Base-by-base conservation (phyloP, 2,329 filamentous ascomycete species). In the Penicillium oxalicum region DNA sequence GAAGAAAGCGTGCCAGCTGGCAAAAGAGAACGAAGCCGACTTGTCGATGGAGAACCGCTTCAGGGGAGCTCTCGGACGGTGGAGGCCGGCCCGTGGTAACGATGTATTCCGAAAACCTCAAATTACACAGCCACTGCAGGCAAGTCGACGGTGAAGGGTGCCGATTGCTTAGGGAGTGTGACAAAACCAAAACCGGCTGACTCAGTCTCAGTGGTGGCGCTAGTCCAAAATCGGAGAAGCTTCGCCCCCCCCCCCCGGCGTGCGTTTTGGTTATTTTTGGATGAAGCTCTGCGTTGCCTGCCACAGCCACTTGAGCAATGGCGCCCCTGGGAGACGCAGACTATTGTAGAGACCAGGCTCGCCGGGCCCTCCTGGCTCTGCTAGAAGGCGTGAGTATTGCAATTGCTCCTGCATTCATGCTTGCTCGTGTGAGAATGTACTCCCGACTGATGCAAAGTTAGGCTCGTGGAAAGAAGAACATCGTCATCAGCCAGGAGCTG, bases 401-500 rank as follows among this genome's bases (percentile, higher is more conserved):
- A 57, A 56, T 40, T 50, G 53, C 47, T 57, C 56, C 39, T 50
- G 53, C 47, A 49, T 47, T 43, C 32, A 32, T 32, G 29, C 11
- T 11, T 32, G 7, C 29, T 4, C 7, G 11, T 32, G 7, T 4
- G 11, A 11, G 11, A 32, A 32, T 18, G 27, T 44, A 39, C 45
- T 41, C 48, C 47, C 13, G 46, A 44, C 56, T 57, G 62, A 61
- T 57, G 53, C 11, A 50, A 44, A 44, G 54, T 39, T 65, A 98
- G 93, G 89, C 97, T 57, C 88, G 91, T 67, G 94, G 94, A 60
- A 98, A 97, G 81, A 98, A 98, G 79, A 97, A 96, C 65, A 77
- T 98, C 53, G 87, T 98, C 45, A 86, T 98, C 65, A 91, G 97
- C 69, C 88, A 87, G 70, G 85, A 84, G 61, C 79, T 98, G 60